A percentile compares a stretch with the other conserved stretches of the same genome.
phyloP scores from a whole-genome alignment of 768 basidiomycete species.

The Leccinum rimulosum region DNA sequence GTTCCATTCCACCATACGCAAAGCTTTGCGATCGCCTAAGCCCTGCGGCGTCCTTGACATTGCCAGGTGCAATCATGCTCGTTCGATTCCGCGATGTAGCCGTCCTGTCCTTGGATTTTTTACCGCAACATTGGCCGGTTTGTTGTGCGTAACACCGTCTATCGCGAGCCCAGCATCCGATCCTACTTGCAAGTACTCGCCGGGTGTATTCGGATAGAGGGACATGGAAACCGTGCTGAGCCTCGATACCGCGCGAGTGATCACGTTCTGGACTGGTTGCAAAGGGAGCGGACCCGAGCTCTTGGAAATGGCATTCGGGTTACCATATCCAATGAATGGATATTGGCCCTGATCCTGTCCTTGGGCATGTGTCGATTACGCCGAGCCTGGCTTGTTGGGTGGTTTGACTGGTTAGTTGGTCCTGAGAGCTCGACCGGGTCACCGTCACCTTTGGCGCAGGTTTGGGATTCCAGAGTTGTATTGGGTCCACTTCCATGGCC shows the following conservation, averaged over 20 bases:
- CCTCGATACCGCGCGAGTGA: constrained; percentile 40
- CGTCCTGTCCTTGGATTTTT: constrained; percentile 37
- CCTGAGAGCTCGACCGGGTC: constrained; percentile 23
- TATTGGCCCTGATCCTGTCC: constrained; percentile 14
- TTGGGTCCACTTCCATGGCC: constrained; percentile 57
- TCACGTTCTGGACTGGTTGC: constrained; percentile 41
- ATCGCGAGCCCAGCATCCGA: constrained; percentile 36
- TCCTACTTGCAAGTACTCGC: constrained; percentile 21
- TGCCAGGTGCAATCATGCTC: constrained; percentile 21
- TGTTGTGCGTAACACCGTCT: constrained; percentile 40
- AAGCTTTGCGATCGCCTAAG: constrained; percentile 34
- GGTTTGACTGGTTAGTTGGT: constrained; percentile 8
- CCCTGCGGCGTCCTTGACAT: constrained; percentile 19
- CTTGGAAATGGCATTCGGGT: constrained; percentile 20
- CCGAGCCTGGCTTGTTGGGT: constrained; percentile 7
- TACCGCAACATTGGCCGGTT: constrained; percentile 34
- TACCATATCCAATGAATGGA: constrained; percentile 28
- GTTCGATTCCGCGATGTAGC: constrained; percentile 16
- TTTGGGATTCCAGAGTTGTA: constrained; percentile 42
- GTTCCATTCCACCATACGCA: constrained; percentile 56
- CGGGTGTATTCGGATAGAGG: constrained; percentile 46
- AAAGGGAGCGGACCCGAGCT: constrained; percentile 29
- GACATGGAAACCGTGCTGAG: constrained; percentile 44
- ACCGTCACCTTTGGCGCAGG: constrained; percentile 23
- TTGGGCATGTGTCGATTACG: constrained; percentile 15